Base-by-base conservation (phyloP, 805 yeast species). In the Candida cerambycidarum region DNA sequence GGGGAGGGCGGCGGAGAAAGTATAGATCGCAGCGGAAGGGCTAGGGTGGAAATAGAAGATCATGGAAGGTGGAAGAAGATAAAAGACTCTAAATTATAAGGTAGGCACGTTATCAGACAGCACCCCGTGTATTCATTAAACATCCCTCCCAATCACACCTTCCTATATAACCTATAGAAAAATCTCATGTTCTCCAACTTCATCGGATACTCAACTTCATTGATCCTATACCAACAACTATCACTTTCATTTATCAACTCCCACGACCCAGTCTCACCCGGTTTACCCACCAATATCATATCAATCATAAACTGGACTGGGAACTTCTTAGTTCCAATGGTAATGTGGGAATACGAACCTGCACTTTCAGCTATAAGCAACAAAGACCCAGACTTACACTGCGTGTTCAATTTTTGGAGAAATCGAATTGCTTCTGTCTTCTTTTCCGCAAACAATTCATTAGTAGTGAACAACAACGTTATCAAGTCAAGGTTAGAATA, bases 171-270 rank as follows among this genome's bases (percentile, higher is more conserved):
- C 53, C 95, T 72, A 59, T 83, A 82, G 59, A 89, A 88, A 59
- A 85, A 86, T 46, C 96, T 74, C 96, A 88, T 88, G 58, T 85
- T 89, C 57, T 89, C 96, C 46, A 89, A 62, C 53, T 85, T 85
- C 63, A 86, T 65, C 3, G 69, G 65, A 51, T 87, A 89, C 10
- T 71, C 73, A 13, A 67, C 63, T 14, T 70, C 76, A 27, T 64
- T 60, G 10, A 75, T 63, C 52, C 96, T 71, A 62, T 80, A 89
- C 96, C 96, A 89, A 48, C 83, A 76, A 42, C 93, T 83, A 52
- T 89, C 96, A 42, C 81, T 78, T 45, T 78, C 71, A 2, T 75
- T 75, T 0, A 85, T 68, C 4, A 83, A 58, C 36, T 77, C 80
- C 96, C 96, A 89, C 0, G 73, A 64, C 9, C 85, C 85, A 31